Evolutionary conservation across 2,329 filamentous ascomycete species (phyloP), one percentile per base, ranked within the genome.

Genomic region (Falciphora oryzae): DNA sequence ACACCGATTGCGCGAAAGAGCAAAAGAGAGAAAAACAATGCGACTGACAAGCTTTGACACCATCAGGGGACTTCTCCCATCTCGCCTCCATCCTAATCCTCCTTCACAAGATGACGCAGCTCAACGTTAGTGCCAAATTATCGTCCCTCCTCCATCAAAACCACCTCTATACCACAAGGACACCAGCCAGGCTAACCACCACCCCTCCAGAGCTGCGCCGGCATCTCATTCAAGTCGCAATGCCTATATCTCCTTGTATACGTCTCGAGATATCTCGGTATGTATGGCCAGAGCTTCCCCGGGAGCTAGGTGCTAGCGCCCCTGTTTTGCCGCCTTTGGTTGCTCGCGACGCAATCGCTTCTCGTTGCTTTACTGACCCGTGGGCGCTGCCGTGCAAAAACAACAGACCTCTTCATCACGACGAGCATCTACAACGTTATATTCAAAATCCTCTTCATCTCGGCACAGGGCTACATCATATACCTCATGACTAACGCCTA

Each of bases 201-300:
- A 16, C 68, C 71, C 62, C 69, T 64, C n/a, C 75, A 97, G 94
- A 97, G 93, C 83, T 97, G 93, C 76, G 89, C 94, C 57, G 95
- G 95, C 71, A 94, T 99, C 78, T 99, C 95, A 22, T 98, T 99
- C 85, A 99, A 99, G 78, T 97, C 94, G 67, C 95, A 99, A 84
- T 92, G 89, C 62, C 85, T 99, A 65, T 99, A 99, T 79, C 83
- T 98, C 70, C 81, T 97, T 59, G 95, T 99, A 72, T 99, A 99
- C 78, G 76, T 96, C 58, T 96, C 93, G 67, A 87, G 95, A 74
- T 99, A 99, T 78, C 85, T 99, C 68, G 90, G 90, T 92, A 80
- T 65, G 77, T 53, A 11, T 8, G 22, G 18, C 44, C 6, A n/a
- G 22, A 53, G 44, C 44, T n/a, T 53, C 44, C 18, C 13, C 44